Evolutionary conservation across 225 moss, liverwort and hornwort genomes (phyloP).

Genomic region (Physcomitrellopsis africana): DNA sequence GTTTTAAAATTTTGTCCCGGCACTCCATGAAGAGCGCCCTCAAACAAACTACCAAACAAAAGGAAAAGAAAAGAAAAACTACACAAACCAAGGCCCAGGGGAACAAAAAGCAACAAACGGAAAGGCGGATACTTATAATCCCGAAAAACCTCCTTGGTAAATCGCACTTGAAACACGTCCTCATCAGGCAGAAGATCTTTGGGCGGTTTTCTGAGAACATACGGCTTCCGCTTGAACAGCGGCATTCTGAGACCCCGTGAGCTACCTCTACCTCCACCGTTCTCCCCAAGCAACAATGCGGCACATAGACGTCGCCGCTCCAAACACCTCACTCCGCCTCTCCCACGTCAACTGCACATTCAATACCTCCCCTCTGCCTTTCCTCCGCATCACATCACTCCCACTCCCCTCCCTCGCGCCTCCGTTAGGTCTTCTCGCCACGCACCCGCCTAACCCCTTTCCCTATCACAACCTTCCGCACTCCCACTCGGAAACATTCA

Average conservation of each 20-base stretch:
- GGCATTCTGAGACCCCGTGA: conserved; percentile 73
- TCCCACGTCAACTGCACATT: conserved; percentile 17
- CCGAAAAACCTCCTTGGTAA: conserved; percentile 92
- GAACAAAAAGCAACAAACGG: conserved; percentile 15
- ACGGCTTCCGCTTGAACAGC: conserved; percentile 92
- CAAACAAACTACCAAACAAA: conserved; percentile 1
- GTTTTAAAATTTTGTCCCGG: not conserved
- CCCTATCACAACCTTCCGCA: not conserved
- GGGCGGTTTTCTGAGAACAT: conserved; percentile 74
- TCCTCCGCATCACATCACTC: conserved; percentile 22
- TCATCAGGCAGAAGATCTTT: conserved; percentile 81
- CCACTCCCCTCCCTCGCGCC: not conserved
- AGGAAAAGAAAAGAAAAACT: not conserved
- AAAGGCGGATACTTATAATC: conserved; percentile 90
- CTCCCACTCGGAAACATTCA: conserved; percentile 9
- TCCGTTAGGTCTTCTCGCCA: conserved; percentile 33
- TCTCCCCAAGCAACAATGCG: conserved; percentile 22
- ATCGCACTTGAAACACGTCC: conserved; percentile 94
- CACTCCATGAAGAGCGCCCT: not conserved
- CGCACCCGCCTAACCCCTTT: conserved; percentile 29
- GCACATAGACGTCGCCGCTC: not conserved
- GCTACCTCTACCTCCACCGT: conserved; percentile 24
- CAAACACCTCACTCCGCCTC: not conserved
- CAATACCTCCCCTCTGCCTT: conserved; percentile 14
- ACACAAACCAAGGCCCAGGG: not conserved